phyloP scores from a whole-genome alignment of 345 rosid species.

The Populus euphratica region DNA sequence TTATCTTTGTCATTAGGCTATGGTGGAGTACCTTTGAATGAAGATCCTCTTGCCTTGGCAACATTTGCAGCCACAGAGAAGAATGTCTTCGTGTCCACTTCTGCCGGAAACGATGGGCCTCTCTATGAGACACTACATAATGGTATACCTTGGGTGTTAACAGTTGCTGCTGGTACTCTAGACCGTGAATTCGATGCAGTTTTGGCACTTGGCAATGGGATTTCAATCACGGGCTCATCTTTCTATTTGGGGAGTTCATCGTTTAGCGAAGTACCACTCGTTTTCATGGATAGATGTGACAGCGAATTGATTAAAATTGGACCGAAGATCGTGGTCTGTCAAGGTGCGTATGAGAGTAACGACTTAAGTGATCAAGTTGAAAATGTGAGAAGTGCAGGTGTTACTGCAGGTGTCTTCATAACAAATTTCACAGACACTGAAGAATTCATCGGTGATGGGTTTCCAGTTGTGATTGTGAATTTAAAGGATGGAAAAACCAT shows the following conservation, averaged over 20 bases:
- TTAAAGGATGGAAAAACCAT: constrained; percentile 27
- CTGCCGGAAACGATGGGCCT: constrained; percentile 30
- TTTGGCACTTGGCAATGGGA: constrained; percentile 29
- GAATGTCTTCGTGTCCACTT: constrained; percentile 23
- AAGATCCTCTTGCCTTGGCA: constrained; percentile 34
- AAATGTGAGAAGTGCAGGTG: constrained; percentile 19
- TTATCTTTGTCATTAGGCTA: constrained; percentile 25
- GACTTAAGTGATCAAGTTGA: constrained; percentile 25
- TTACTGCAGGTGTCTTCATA: constrained; percentile 43
- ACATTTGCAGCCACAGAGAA: constrained; percentile 36
- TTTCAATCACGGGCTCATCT: constrained; percentile 19
- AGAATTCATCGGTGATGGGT: constrained; percentile 10
- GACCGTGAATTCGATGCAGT: constrained; percentile 35
- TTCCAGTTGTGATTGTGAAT: constrained; percentile 35
- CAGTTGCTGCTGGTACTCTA: constrained; percentile 34
- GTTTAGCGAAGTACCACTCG: constrained; percentile 21
- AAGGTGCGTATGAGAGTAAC: constrained; percentile 23
- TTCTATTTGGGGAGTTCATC: constrained; percentile 30
- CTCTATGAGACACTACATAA: constrained; percentile 23
- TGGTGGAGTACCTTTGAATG: constrained; percentile 16
- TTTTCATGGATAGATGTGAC: constrained; percentile 39
- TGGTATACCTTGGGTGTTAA: constrained; percentile 41
- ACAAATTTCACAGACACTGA: constrained; percentile 26
- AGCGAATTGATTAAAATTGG: constrained; percentile 20
- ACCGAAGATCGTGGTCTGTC: constrained; percentile 42